Conservation (phyloP, 2,329 filamentous ascomycete genomes). For the Cyphellophora attinorum region DNA sequence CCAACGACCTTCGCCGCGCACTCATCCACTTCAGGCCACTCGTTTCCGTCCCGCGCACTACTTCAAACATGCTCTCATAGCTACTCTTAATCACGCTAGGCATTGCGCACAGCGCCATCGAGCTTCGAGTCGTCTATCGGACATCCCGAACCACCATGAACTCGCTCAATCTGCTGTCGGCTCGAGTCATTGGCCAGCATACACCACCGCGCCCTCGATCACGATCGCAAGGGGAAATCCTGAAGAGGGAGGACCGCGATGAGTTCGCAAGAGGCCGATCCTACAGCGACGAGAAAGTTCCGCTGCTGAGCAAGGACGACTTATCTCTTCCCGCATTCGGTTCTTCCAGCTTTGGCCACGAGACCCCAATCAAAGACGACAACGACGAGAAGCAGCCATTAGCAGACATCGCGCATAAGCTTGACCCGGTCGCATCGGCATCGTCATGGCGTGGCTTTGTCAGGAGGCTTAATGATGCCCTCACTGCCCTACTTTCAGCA, state of each 20-base stretch:
- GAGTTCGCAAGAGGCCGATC: constrained; percentile 30
- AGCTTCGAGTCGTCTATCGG: background rate
- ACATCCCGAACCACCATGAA: constrained; percentile 55
- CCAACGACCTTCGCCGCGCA: too few relatives aligned
- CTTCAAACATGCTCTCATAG: background rate
- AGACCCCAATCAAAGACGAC: constrained; percentile 32
- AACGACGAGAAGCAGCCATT: constrained; percentile 63
- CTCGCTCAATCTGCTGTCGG: constrained; percentile 88
- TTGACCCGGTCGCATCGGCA: constrained; percentile 24
- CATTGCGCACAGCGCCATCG: too few relatives aligned
- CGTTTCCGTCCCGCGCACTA: background rate
- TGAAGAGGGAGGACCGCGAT: constrained; percentile 21
- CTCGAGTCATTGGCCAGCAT: constrained; percentile 61
- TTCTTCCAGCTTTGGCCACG: constrained; percentile 18
- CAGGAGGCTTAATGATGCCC: constrained; percentile 58
- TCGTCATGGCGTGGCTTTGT: constrained; percentile 46
- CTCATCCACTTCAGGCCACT: background rate
- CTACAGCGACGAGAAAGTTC: constrained; percentile 31
- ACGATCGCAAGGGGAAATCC: constrained; percentile 41
- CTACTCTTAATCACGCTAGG: too few relatives aligned
- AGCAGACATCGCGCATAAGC: constrained; percentile 35
- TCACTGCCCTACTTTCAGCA: constrained; percentile 70
- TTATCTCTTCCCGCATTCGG: too few relatives aligned
- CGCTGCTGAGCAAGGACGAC: constrained; percentile 21
- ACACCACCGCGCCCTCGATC: constrained; percentile 44